A percentile compares a stretch with the other conserved stretches of the same genome.
These are phyloP conservation scores for Truncatella angustata DNA, from an alignment of 2,329 filamentous ascomycete species.

Conservation along the genomic window DNA sequence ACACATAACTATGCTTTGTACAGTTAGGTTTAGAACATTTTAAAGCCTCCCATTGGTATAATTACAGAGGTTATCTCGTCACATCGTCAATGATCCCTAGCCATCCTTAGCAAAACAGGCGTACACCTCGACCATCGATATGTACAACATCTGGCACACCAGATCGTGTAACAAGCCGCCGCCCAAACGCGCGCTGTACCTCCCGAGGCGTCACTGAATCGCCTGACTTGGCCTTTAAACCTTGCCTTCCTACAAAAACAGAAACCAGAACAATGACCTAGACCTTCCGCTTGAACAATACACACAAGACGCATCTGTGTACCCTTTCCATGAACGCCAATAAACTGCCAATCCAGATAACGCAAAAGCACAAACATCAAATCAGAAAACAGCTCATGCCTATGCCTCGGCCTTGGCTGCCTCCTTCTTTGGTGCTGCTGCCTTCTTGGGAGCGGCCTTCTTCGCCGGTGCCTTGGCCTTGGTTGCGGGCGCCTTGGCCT, in stretches of 20 bases:
- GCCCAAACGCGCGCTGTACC: no score
- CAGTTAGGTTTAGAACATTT: constrained; percentile 12
- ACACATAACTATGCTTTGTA: background rate
- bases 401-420: constrained; percentile 26
- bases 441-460: constrained; percentile 43
- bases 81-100: constrained; percentile 27
- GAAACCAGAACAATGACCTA: constrained; percentile 24
- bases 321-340: constrained; percentile 32
- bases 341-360: constrained; percentile 26
- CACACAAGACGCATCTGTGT: constrained; percentile 26
- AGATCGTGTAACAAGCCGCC: no score
- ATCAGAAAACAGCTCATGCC: constrained; percentile 20
- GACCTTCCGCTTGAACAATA: constrained; percentile 25
- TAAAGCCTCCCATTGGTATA: constrained; percentile 26
- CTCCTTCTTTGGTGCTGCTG: constrained; percentile 33
- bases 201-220: no score
- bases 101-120: constrained; percentile 6
- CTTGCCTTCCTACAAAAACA: constrained; percentile 17
- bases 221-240: constrained; percentile 17
- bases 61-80: constrained; percentile 34
- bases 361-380: constrained; percentile 33
- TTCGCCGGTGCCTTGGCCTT: constrained; percentile 44
- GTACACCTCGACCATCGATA: constrained; percentile 18
- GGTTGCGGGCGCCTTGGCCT: constrained; percentile 37
- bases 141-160: constrained; percentile 22